Percentiles rank a stretch among this genome's conserved stretches.
These are phyloP conservation scores for Capsella rubella DNA, from an alignment of 441 rosid genomes.

Conservation along the genomic window DNA sequence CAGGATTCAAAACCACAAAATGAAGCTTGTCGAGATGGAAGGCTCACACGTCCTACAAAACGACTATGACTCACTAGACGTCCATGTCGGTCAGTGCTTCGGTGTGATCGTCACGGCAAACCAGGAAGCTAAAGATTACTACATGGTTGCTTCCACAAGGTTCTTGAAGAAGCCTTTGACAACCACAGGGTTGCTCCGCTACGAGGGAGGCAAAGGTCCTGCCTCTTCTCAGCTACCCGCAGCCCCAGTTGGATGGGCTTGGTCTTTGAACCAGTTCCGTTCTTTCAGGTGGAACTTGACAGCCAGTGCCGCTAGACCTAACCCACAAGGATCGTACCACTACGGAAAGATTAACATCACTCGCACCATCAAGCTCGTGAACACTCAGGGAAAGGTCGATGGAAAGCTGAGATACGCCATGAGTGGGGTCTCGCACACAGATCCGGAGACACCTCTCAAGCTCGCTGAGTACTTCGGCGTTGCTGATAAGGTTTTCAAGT, in stretches of 20 bases:
- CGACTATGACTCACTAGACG: constrained; percentile 55
- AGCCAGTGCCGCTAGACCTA: constrained; percentile 81
- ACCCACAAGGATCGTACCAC: constrained; percentile 81
- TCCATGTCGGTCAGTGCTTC: constrained; percentile 66
- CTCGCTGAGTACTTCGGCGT: constrained; percentile 68
- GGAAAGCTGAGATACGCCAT: constrained; percentile 70
- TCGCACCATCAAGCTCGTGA: constrained; percentile 64
- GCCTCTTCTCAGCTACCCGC: constrained; percentile 56
- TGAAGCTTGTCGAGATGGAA: constrained; percentile 71
- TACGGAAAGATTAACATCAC: constrained; percentile 70
- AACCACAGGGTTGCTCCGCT: constrained; percentile 55
- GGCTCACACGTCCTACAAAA: constrained; percentile 71
- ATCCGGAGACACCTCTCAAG: constrained; percentile 66
- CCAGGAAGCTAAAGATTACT: constrained; percentile 67
- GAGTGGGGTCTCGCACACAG: constrained; percentile 63
- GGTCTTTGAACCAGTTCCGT: constrained; percentile 78
- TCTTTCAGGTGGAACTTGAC: constrained; percentile 84
- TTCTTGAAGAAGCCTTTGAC: constrained; percentile 47
- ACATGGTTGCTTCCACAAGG: constrained; percentile 66
- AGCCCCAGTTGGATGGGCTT: constrained; percentile 74
- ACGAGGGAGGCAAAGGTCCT: constrained; percentile 56
- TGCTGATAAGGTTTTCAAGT: constrained; percentile 54
- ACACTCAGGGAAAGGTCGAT: constrained; percentile 43
- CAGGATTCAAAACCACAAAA: constrained; percentile 58
- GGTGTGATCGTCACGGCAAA: constrained; percentile 64